phyloP scores from a whole-genome alignment of 306 rosid genomes.

The Biancaea sappan region DNA sequence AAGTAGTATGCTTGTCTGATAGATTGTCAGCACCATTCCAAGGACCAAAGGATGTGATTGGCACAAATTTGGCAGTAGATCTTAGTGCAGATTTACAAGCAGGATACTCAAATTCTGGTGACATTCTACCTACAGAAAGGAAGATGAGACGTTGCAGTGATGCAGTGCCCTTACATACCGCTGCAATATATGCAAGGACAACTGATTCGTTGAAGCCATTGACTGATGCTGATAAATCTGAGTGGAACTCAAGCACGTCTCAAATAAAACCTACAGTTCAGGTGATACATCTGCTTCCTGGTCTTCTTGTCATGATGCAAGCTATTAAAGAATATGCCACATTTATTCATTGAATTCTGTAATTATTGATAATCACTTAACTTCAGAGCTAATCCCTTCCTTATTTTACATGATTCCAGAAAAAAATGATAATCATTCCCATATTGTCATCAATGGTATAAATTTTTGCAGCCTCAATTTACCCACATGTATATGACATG shows the following conservation, averaged over 20 bases:
- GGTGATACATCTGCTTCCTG: slow-evolving; percentile 30
- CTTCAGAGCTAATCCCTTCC: slow-evolving; percentile 12
- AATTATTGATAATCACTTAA: background rate
- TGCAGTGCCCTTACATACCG: slow-evolving; percentile 6
- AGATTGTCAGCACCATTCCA: background rate
- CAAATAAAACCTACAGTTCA: slow-evolving; percentile 20
- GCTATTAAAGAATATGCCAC: background rate
- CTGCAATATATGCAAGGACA: background rate
- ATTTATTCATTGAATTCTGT: background rate
- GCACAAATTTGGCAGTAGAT: slow-evolving; percentile 6
- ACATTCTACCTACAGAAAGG: slow-evolving; percentile 10
- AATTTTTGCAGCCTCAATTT: slow-evolving; percentile 11
- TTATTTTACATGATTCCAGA: background rate
- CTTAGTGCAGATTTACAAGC: background rate
- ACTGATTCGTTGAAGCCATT: background rate
- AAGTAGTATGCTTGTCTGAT: slow-evolving; percentile 27
- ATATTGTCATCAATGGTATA: background rate
- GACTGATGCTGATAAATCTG: slow-evolving; percentile 14
- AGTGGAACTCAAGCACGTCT: background rate
- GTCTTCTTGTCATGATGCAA: background rate
- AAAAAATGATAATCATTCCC: background rate
- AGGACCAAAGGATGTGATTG: background rate
- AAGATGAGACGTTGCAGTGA: slow-evolving; percentile 10
- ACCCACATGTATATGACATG: too few relatives aligned
- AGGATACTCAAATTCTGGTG: background rate